phyloP scores from a whole-genome alignment of 1,284 basidiomycete species.

The Naganishia liquefaciens region DNA sequence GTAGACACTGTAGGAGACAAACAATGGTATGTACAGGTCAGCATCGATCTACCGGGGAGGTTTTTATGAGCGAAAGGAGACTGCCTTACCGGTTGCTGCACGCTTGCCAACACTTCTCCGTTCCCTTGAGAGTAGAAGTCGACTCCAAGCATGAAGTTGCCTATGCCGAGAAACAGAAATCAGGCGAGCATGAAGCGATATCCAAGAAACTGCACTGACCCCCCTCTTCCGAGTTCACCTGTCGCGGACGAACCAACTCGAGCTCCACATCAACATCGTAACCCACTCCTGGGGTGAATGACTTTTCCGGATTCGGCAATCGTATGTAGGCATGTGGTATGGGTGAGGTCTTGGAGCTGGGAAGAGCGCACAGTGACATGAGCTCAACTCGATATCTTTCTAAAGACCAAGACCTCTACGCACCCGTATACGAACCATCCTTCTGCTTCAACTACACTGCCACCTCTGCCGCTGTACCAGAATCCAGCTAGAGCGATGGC shows the following conservation, averaged over 20 bases:
- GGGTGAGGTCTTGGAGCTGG: slow-evolving; percentile 43
- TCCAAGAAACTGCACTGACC: neutral
- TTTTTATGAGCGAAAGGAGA: too few relatives aligned
- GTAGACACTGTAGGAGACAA: slow-evolving; percentile 28
- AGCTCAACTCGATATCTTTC: neutral
- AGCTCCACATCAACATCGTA: slow-evolving; percentile 54
- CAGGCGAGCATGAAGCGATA: too few relatives aligned
- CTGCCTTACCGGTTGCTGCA: slow-evolving; percentile 5
- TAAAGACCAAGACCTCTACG: slow-evolving; percentile 19
- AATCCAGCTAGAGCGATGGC: slow-evolving; percentile 50
- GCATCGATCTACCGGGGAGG: too few relatives aligned
- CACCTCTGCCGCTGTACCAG: slow-evolving; percentile 53
- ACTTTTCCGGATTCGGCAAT: slow-evolving; percentile 38
- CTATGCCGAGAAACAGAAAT: slow-evolving; percentile 35
- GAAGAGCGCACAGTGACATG: neutral
- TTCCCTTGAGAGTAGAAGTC: slow-evolving; percentile 35
- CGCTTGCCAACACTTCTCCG: slow-evolving; percentile 5
- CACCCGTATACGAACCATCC: slow-evolving; percentile 53
- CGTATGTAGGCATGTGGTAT: slow-evolving; percentile 49
- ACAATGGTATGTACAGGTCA: neutral
- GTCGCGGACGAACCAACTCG: slow-evolving; percentile 49
- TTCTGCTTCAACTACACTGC: slow-evolving; percentile 49
- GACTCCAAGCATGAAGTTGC: slow-evolving; percentile 53
- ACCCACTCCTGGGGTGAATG: slow-evolving; percentile 49
- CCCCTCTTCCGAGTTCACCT: slow-evolving; percentile 27